Evolutionary conservation across 352 stramenopile genomes (phyloP).

Genomic region (Plasmopara muralis): DNA sequence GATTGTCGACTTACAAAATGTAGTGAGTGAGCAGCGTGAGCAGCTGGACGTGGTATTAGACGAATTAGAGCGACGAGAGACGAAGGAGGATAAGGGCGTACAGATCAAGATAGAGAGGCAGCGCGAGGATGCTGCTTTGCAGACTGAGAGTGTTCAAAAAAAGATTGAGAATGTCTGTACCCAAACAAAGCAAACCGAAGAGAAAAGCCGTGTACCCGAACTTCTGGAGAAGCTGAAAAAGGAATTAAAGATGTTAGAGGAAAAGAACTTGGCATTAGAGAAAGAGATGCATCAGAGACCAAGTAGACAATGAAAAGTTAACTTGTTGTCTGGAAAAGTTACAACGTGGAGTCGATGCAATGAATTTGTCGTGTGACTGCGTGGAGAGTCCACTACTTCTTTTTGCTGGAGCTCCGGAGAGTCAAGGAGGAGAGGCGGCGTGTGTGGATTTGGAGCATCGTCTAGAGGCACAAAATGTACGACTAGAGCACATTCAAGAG

Average conservation of each 20-base stretch:
- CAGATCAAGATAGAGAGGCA: conserved; percentile 6
- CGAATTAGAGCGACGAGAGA: conserved; percentile 24
- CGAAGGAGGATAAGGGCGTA: conserved; percentile 12
- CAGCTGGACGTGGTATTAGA: conserved; percentile 26
- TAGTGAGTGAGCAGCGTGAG: conserved; percentile 17
- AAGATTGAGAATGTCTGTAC: not conserved
- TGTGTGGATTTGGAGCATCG: conserved; percentile 26
- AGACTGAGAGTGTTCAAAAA: conserved; percentile 8
- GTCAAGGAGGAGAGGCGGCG: not conserved
- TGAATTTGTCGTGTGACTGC: conserved; percentile 20
- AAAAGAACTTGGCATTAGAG: conserved; percentile 19
- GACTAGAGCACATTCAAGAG: conserved; percentile 22
- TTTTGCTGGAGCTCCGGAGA: conserved; percentile 7
- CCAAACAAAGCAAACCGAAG: conserved; percentile 6
- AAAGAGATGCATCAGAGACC: conserved; percentile 12
- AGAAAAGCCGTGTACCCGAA: not conserved
- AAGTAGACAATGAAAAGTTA: conserved; percentile 7
- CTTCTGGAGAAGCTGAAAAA: conserved; percentile 20
- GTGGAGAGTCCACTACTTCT: conserved; percentile 14
- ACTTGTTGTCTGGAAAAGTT: conserved; percentile 16
- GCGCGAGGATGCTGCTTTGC: conserved; percentile 10
- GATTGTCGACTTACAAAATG: conserved; percentile 15
- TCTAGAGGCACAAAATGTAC: conserved; percentile 18
- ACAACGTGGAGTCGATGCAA: conserved; percentile 15
- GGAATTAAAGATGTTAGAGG: conserved; percentile 18